Conservation (phyloP, 257 asterid genomes). For the Nicotiana knightiana region DNA sequence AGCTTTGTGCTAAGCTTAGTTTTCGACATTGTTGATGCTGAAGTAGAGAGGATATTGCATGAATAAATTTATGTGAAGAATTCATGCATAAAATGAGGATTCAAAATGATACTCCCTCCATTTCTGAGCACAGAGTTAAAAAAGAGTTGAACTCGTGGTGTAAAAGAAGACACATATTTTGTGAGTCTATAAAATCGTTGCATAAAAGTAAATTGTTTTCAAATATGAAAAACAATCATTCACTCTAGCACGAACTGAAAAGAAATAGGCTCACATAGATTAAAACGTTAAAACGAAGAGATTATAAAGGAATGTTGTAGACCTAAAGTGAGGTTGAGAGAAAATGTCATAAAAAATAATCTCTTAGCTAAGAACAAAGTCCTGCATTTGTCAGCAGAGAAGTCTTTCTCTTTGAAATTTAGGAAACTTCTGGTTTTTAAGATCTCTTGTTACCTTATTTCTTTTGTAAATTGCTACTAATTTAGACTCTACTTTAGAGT, state of each 20-base stretch:
- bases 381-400: not conserved
- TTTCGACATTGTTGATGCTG: constrained; percentile 74
- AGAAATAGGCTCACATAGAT: no score
- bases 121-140: no score
- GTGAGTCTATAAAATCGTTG: no score
- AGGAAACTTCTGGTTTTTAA: not conserved
- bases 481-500: no score
- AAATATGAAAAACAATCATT: no score
- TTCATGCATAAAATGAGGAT: not conserved
- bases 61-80: constrained; percentile 72
- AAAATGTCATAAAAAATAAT: not conserved
- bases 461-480: not conserved
- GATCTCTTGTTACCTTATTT: not conserved
- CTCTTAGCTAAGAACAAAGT: not conserved
- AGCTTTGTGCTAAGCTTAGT: constrained; percentile 45
- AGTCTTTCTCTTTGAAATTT: not conserved
- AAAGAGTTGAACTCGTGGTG: no score
- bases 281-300: no score
- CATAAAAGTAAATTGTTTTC: no score
- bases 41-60: constrained; percentile 89
- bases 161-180: no score
- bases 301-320: no score
- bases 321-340: not conserved
- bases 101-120: not conserved
- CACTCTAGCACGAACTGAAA: no score